Percentiles rank a stretch among this genome's conserved stretches.
Evolutionary conservation across 805 yeast genomes (phyloP).

Genomic region (Candida endomychidarum): DNA sequence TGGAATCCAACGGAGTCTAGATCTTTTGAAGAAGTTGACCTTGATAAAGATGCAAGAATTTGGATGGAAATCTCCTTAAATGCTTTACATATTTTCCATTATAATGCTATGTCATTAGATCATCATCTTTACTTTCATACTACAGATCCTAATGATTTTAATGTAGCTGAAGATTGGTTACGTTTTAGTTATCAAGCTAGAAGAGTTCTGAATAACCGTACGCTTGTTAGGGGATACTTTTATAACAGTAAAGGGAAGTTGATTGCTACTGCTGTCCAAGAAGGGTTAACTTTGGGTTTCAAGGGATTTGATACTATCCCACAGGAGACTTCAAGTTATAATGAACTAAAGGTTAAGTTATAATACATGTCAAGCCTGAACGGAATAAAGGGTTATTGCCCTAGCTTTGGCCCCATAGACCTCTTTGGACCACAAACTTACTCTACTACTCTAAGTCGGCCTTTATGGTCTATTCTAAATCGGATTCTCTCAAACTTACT

Average conservation of each 20-base stretch:
- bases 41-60: constrained; percentile 30
- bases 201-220: constrained; percentile 33
- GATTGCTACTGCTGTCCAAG: constrained; percentile 42
- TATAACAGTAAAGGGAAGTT: constrained; percentile 29
- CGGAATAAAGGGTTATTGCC: too few relatives aligned
- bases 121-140: constrained; percentile 45
- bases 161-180: constrained; percentile 38
- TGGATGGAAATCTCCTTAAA: constrained; percentile 30
- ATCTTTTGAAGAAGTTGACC: constrained; percentile 32
- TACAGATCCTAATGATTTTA: constrained; percentile 26
- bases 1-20: constrained; percentile 41
- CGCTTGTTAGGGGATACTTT: constrained; percentile 38
- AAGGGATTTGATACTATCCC: constrained; percentile 23
- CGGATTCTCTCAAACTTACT: too few relatives aligned
- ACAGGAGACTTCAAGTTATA: constrained; percentile 12
- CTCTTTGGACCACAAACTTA: too few relatives aligned
- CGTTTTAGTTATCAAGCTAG: constrained; percentile 36
- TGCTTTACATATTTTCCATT: constrained; percentile 39
- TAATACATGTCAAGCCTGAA: too few relatives aligned
- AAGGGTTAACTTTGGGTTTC: constrained; percentile 37
- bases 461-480: too few relatives aligned
- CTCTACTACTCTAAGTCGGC: too few relatives aligned
- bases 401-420: too few relatives aligned
- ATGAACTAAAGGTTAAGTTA: constrained; percentile 14
- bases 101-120: constrained; percentile 46